Percentiles rank a stretch among this genome's conserved stretches.
Conservation (phyloP, 805 yeast genomes). For the Phaffomyces antillensis region DNA sequence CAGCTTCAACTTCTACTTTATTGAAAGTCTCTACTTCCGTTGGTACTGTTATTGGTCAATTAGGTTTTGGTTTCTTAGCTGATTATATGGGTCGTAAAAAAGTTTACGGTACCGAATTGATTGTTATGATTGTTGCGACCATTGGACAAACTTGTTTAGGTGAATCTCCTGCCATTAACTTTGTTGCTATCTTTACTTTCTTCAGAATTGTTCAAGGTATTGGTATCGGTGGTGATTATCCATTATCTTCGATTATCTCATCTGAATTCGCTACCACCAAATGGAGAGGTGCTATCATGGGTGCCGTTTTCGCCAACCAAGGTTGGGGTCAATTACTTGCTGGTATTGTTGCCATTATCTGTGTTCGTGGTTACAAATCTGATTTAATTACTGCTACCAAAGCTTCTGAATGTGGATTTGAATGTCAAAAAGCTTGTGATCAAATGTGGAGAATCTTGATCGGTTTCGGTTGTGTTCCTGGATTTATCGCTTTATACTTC, state of each 20-base stretch:
- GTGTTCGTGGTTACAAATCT: constrained; percentile 71
- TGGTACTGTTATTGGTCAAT: constrained; percentile 89
- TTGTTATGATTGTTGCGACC: constrained; percentile 76
- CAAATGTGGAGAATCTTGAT: constrained; percentile 91
- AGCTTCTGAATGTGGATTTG: constrained; percentile 54
- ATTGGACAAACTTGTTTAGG: constrained; percentile 73
- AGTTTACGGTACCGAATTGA: constrained; percentile 81
- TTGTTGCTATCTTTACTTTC: constrained; percentile 66
- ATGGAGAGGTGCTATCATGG: constrained; percentile 98
- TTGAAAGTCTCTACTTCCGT: constrained; percentile 87
- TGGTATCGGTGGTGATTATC: constrained; percentile 97
- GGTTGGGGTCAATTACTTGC: constrained; percentile 93
- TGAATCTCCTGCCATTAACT: constrained; percentile 59
- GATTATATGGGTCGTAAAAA: constrained; percentile 81
- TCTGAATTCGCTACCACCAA: constrained; percentile 90
- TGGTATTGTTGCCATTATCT: constrained; percentile 73
- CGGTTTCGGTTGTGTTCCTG: constrained; percentile 91
- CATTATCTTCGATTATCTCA: constrained; percentile 86
- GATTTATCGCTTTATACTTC: constrained; percentile 74
- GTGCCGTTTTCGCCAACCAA: constrained; percentile 93
- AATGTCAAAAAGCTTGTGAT: constrained; percentile 74
- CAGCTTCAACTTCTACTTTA: constrained; percentile 66
- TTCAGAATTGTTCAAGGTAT: constrained; percentile 88
- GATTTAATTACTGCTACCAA: constrained; percentile 46
- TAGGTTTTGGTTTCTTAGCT: constrained; percentile 76